Percentiles rank a stretch among this genome's conserved stretches.
These are phyloP conservation scores for Neurospora sp. DNA, from an alignment of 495 filamentous ascomycete species.

Conservation along the genomic window DNA sequence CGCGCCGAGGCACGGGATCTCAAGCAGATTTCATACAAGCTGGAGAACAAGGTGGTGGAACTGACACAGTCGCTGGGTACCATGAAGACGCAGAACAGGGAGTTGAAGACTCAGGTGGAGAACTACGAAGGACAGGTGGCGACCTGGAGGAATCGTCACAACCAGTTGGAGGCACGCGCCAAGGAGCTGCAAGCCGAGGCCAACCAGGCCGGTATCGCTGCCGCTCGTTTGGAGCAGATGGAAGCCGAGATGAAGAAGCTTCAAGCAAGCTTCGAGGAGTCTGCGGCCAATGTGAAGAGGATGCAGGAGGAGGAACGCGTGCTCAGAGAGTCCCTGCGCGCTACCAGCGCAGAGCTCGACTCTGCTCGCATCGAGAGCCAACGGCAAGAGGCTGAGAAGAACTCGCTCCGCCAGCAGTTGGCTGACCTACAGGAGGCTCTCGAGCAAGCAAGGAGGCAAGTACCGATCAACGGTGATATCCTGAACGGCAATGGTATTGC, in stretches of 20 bases:
- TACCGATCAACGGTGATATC: constrained; percentile 56
- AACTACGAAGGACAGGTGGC: constrained; percentile 94
- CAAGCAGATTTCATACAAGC: constrained; percentile 96
- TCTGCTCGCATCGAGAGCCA: constrained; percentile 56
- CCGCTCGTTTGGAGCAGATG: constrained; percentile 76
- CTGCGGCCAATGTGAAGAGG: constrained; percentile 75
- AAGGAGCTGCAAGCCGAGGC: constrained; percentile 94
- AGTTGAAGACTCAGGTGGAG: constrained; percentile 76
- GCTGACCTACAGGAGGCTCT: constrained; percentile 86
- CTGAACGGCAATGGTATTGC: constrained; percentile 48
- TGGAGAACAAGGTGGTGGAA: constrained; percentile 99
- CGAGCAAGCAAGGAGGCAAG: constrained; percentile 66
- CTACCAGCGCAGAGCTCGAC: constrained; percentile 68
- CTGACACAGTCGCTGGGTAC: constrained; percentile 87
- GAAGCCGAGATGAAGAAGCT: constrained; percentile 90
- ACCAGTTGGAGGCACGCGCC: constrained; percentile 75
- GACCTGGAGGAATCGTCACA: constrained; percentile 86
- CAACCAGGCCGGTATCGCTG: constrained; percentile 93
- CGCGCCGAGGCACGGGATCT: constrained; percentile 95
- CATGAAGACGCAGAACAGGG: constrained; percentile 88
- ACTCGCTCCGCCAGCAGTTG: constrained; percentile 74
- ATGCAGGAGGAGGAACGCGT: constrained; percentile 85
- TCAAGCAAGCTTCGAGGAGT: constrained; percentile 80
- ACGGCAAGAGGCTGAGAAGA: constrained; percentile 72
- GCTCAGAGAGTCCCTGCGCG: constrained; percentile 66